Base-by-base conservation (phyloP, 768 basidiomycete species). In the Russula foetens region DNA sequence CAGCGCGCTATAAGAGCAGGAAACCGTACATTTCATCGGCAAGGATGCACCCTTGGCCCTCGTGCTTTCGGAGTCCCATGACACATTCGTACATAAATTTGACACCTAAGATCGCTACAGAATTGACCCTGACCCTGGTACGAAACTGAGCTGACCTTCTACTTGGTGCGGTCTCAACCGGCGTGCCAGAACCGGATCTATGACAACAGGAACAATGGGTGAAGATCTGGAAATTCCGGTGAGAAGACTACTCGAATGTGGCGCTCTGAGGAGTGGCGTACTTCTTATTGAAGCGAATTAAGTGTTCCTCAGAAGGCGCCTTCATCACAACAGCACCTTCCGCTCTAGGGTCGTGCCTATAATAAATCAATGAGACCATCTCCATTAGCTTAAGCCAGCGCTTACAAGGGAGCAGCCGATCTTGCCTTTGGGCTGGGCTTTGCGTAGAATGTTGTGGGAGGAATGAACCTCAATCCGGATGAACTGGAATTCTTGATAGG, bases 61-160 rank as follows among this genome's bases (percentile, higher is more conserved):
- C 92, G 63, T 92, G 90, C 70, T 85, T 89, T 56, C 90, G 81
- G 68, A 97, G 75, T 11, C 94, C 95, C 93, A 98, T 98, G 19
- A 95, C 89, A 68, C 88, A 92, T 69, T 95, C 92, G 69, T 99
- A 99, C 76, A 99, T 75, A 72, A 99, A 99, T 70, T 83, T 81
- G 35, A 92, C 80, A 31, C 91, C 87, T 87, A 58, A 5, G 1
- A 17, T 58, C 14, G 57, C 24, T 26, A 46, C 24, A 52, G 24
- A 46, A 38, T 12, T 39, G 43, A 38, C 19, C 3, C 54, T 24
- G 21, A 49, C 19, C 45, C 46, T 56, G 62, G 12, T 53, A 58
- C 26, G 14, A 62, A 24, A 23, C 44, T 46, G 21, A n/a, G 46
- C 19, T 9, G 12, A 81, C 93, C 94, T 79, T 97, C 94, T 48